These are phyloP conservation scores for Lolium perenne DNA, from an alignment of 176 grass and related monocot species.

Conservation along the genomic window DNA sequence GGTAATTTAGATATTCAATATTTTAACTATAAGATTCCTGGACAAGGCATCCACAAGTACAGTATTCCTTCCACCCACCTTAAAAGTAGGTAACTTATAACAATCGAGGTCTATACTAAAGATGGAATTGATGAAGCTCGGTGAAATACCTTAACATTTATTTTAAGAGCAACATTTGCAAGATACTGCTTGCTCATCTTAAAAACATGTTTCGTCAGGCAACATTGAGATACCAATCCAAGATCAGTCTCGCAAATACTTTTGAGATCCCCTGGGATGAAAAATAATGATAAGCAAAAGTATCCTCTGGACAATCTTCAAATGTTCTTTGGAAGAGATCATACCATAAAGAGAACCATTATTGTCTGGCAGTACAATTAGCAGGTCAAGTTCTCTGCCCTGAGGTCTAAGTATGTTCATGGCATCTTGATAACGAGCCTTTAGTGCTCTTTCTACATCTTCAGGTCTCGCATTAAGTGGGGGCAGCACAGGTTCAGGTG, in stretches of 20 bases:
- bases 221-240: slow-evolving; percentile 95
- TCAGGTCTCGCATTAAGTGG: slow-evolving; percentile 75
- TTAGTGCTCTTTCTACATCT: slow-evolving; percentile 80
- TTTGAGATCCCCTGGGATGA: slow-evolving; percentile 83
- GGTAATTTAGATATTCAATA: too few relatives aligned
- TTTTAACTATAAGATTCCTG: too few relatives aligned
- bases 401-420: slow-evolving; percentile 69
- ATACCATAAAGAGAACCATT: slow-evolving; percentile 90
- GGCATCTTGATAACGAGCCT: slow-evolving; percentile 75
- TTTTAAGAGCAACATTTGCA: slow-evolving; percentile 96
- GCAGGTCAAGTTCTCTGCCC: slow-evolving; percentile 76
- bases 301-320: slow-evolving; percentile 12
- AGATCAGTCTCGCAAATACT: slow-evolving; percentile 96
- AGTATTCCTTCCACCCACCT: slow-evolving; percentile 94
- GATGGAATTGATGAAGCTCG: background rate
- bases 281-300: slow-evolving; percentile 11
- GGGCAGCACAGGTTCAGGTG: slow-evolving; percentile 69
- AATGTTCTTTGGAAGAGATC: slow-evolving; percentile 17
- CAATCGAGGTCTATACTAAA: background rate
- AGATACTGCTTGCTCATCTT: slow-evolving; percentile 97
- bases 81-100: slow-evolving; percentile 19
- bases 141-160: slow-evolving; percentile 85
- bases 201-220: slow-evolving; percentile 94
- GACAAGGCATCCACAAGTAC: slow-evolving; percentile 84
- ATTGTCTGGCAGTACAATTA: slow-evolving; percentile 89